Evolutionary conservation across 1,284 basidiomycete species (phyloP).

Genomic region (Ceratobasidium sp.): DNA sequence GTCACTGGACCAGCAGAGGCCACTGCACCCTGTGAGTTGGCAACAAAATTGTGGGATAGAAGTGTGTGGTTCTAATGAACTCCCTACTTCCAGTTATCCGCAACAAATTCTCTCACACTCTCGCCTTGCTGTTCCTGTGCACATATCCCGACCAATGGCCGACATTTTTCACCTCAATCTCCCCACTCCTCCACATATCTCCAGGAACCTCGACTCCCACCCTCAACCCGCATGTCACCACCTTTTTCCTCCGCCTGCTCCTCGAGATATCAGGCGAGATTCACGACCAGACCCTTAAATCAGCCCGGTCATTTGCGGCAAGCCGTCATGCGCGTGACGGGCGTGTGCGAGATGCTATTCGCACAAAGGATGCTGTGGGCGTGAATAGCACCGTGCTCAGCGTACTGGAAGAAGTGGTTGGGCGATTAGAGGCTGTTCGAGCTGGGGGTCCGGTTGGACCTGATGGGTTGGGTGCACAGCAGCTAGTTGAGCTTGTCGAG

Average conservation of each 20-base stretch:
- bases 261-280: constrained; percentile 94
- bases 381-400: constrained; percentile 91
- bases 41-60: constrained; percentile 11
- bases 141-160: constrained; percentile 89
- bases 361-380: constrained; percentile 84
- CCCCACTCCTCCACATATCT: constrained; percentile 74
- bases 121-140: constrained; percentile 93
- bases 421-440: constrained; percentile 66
- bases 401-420: constrained; percentile 74
- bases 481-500: constrained; percentile 85
- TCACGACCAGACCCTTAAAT: constrained; percentile 89
- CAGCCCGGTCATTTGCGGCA: constrained; percentile 78
- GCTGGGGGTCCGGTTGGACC: constrained; percentile 59
- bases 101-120: constrained; percentile 98
- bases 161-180: constrained; percentile 83
- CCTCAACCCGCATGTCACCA: constrained; percentile 83
- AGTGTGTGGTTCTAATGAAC: constrained; percentile 39
- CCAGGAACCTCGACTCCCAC: constrained; percentile 61
- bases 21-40: constrained; percentile 75
- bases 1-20: constrained; percentile 81
- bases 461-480: constrained; percentile 65
- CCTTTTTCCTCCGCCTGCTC: constrained; percentile 89
- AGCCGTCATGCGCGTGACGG: constrained; percentile 83
- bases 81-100: constrained; percentile 73
- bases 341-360: constrained; percentile 88